A percentile compares a stretch with the other conserved stretches of the same genome.
These are phyloP conservation scores for Stachybotrys chartarum DNA, from an alignment of 2,329 filamentous ascomycete species.

Conservation along the genomic window DNA sequence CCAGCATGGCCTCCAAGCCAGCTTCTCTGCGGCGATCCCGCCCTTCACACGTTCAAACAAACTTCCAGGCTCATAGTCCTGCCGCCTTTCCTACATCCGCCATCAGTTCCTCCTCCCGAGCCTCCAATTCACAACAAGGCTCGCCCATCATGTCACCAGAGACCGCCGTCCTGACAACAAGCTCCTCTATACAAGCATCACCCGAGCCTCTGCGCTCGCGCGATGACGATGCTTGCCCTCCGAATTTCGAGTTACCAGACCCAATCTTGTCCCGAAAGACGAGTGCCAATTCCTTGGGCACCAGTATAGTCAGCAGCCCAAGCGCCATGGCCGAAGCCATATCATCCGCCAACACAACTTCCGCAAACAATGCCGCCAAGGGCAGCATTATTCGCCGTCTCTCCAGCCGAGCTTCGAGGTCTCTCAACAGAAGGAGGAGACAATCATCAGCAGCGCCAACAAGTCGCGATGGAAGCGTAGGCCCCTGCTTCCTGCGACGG, in stretches of 20 bases:
- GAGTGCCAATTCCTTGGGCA: constrained; percentile 56
- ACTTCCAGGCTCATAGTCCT: constrained; percentile 29
- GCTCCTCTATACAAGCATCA: constrained; percentile 59
- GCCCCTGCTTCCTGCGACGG: constrained; percentile 78
- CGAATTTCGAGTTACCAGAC: constrained; percentile 65
- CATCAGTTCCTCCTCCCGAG: constrained; percentile 48
- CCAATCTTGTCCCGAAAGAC: constrained; percentile 55
- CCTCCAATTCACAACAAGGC: constrained; percentile 46
- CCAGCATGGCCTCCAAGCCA: constrained; percentile 8
- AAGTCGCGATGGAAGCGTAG: constrained; percentile 80
- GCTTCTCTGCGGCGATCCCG: constrained; percentile 32
- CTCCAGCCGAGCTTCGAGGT: constrained; percentile 71
- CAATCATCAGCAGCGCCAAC: constrained; percentile 71
- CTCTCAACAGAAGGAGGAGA: constrained; percentile 57
- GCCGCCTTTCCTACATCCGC: constrained; percentile 41
- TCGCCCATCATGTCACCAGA: constrained; percentile 54
- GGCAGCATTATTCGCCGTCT: constrained; percentile 68
- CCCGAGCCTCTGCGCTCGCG: constrained; percentile 54
- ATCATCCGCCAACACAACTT: constrained; percentile 11
- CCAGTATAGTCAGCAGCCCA: constrained; percentile 47
- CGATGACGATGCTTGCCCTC: constrained; percentile 43
- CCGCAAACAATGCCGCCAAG: constrained; percentile 29
- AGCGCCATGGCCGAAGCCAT: constrained; percentile 39
- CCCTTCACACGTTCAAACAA: constrained; percentile 42
- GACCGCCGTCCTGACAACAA: constrained; percentile 43